A percentile compares a stretch with the other conserved stretches of the same genome.
Conservation (phyloP, 2,329 filamentous ascomycete genomes). For the Camillea tinctor region DNA sequence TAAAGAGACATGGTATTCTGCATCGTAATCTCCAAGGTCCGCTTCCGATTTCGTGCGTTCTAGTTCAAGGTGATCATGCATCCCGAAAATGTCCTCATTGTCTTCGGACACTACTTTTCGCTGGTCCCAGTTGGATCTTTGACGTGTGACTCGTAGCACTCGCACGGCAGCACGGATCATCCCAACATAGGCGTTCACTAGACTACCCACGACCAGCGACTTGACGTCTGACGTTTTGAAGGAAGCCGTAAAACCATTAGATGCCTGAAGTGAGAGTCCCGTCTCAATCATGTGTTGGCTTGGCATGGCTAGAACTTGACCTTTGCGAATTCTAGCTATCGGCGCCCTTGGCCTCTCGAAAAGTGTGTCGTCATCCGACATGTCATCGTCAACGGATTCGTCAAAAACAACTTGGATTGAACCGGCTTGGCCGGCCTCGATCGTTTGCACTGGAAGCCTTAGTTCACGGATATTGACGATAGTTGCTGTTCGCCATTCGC, state of each 20-base stretch:
- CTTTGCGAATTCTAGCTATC: conserved; percentile 61
- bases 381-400: conserved; percentile 33
- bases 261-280: conserved; percentile 59
- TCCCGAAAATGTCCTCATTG: conserved; percentile 56
- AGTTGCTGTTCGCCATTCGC: conserved; percentile 76
- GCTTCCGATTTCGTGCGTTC: conserved; percentile 30
- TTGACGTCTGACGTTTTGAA: conserved; percentile 66
- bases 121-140: conserved; percentile 24
- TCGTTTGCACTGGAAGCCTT: conserved; percentile 73
- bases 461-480: conserved; percentile 88
- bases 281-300: conserved; percentile 57
- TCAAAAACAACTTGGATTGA: conserved; percentile 78
- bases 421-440: conserved; percentile 81
- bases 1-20: conserved; percentile 58
- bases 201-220: conserved; percentile 62
- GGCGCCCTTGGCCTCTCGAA: conserved; percentile 31
- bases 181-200: conserved; percentile 81
- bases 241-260: conserved; percentile 67
- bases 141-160: conserved; percentile 56
- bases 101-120: conserved; percentile 38
- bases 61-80: conserved; percentile 48
- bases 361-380: conserved; percentile 24
- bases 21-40: conserved; percentile 23
- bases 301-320: conserved; percentile 75
- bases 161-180: conserved; percentile 82